phyloP scores from a whole-genome alignment of 2,329 filamentous ascomycete species.

The Aureobasidium vineae region DNA sequence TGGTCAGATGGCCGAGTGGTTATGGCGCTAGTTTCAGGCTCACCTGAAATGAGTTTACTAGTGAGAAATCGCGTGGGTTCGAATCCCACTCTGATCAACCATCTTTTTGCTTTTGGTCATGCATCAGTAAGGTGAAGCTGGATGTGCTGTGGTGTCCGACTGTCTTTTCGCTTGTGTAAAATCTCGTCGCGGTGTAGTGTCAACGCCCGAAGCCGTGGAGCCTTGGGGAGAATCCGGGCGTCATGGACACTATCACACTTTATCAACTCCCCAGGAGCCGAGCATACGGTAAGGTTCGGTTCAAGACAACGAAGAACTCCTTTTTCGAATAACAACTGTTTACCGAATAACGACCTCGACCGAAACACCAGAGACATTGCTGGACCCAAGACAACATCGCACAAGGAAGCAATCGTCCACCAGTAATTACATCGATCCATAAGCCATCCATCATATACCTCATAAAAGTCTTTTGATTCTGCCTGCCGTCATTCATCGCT shows the following conservation, averaged over 20 bases:
- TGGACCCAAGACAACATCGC: background rate
- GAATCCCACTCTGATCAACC: conserved; percentile 8
- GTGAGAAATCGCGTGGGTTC: conserved; percentile 15
- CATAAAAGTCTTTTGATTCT: background rate
- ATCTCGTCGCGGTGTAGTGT: too few species aligned
- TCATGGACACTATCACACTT: too few species aligned
- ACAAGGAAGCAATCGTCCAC: background rate
- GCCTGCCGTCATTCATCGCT: conserved; percentile 1
- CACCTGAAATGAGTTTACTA: conserved; percentile 19
- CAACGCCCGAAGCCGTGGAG: too few species aligned
- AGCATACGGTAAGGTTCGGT: too few species aligned
- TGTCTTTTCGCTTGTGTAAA: too few species aligned
- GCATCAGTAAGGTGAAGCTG: too few species aligned
- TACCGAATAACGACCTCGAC: too few species aligned
- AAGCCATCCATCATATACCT: background rate
- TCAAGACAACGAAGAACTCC: too few species aligned
- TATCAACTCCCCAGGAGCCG: too few species aligned
- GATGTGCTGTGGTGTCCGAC: too few species aligned
- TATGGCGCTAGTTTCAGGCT: conserved; percentile 21
- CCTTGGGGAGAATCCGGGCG: too few species aligned
- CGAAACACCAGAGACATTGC: background rate
- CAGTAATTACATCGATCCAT: conserved; percentile 7
- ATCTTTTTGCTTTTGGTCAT: background rate
- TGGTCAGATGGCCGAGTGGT: conserved; percentile 12
- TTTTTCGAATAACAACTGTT: too few species aligned